phyloP scores from a whole-genome alignment of 2,329 filamentous ascomycete species.

The Trichoderma arundinaceum region DNA sequence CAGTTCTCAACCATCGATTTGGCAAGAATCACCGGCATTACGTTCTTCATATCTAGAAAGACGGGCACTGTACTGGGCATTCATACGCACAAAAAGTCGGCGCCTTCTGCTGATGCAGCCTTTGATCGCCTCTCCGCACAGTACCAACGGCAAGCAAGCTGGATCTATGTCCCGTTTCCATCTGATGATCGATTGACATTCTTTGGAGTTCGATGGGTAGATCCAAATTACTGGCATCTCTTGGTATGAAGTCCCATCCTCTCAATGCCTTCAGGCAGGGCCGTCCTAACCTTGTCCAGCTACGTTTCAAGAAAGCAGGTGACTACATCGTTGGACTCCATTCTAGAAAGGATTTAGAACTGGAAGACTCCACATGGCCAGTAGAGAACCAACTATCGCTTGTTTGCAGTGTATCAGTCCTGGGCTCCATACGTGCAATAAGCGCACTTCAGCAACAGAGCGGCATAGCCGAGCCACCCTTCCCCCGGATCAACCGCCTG shows the following conservation, averaged over 20 bases:
- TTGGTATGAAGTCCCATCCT: not conserved
- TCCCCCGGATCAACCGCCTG: not conserved
- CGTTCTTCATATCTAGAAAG: not conserved
- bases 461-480: not conserved
- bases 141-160: not conserved
- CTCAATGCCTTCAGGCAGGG: not conserved
- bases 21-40: not conserved
- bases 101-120: not conserved
- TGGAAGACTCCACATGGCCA: not conserved
- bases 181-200: not conserved
- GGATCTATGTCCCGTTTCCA: conserved; percentile 6
- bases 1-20: not conserved
- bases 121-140: not conserved
- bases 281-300: not conserved
- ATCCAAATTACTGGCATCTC: not conserved
- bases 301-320: conserved; percentile 12
- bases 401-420: not conserved
- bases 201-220: not conserved
- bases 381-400: not conserved
- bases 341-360: not conserved
- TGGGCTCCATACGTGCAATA: not conserved
- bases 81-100: not conserved
- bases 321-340: not conserved
- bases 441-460: not conserved
- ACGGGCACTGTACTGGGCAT: not conserved